Percentiles rank a stretch among this genome's conserved stretches.
phyloP scores from a whole-genome alignment of 164 flowering plant genomes.

The Akebia trifoliata region DNA sequence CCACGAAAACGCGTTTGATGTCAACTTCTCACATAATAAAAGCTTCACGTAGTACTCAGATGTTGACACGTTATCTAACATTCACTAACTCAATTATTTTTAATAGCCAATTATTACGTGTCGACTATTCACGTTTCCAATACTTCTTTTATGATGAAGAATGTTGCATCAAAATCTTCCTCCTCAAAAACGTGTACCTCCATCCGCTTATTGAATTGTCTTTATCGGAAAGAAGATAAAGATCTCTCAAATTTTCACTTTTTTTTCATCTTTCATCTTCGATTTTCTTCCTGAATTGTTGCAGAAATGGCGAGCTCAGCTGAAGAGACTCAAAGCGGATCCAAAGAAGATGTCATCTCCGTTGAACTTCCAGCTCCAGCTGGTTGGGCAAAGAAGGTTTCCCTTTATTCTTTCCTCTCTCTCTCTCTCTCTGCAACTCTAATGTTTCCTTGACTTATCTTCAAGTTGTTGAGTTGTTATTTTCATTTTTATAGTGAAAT shows the following conservation, averaged over 20 bases:
- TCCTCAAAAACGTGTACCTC: too few species aligned
- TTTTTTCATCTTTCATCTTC: background rate
- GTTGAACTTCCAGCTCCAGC: conserved; percentile 51
- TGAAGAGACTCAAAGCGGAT: background rate
- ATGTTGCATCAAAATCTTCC: too few species aligned
- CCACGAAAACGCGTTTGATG: too few species aligned
- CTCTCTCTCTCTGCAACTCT: background rate
- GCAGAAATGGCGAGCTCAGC: conserved; percentile 4
- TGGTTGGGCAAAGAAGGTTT: conserved; percentile 51
- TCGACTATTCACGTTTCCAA: too few species aligned
- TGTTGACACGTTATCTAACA: too few species aligned
- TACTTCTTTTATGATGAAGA: too few species aligned
- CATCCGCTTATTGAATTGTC: too few species aligned
- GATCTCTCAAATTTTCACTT: background rate
- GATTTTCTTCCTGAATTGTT: background rate
- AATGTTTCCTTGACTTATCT: background rate
- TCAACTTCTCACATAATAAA: too few species aligned
- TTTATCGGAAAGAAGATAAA: too few species aligned
- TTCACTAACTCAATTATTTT: too few species aligned
- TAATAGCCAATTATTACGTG: too few species aligned
- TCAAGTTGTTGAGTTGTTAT: background rate
- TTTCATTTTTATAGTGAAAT: background rate
- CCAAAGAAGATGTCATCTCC: conserved; percentile 21
- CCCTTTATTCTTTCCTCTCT: background rate
- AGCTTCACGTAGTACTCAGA: too few species aligned